These are phyloP conservation scores for Bipolaris oryzae DNA, from an alignment of 2,329 filamentous ascomycete species.

Conservation along the genomic window DNA sequence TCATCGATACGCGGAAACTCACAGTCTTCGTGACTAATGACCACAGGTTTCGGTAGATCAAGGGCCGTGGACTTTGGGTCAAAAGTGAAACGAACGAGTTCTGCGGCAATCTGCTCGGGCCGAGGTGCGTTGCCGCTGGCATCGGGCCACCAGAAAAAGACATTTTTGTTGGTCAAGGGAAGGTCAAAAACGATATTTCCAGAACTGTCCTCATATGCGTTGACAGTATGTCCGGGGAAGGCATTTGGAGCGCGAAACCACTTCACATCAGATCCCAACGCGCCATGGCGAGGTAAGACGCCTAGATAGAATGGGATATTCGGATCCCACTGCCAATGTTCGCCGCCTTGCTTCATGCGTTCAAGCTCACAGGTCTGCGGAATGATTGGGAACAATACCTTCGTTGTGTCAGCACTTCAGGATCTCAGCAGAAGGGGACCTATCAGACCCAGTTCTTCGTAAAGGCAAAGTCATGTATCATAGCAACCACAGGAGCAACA, in stretches of 20 bases:
- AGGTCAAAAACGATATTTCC: constrained; percentile 47
- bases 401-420: neutral
- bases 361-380: constrained; percentile 36
- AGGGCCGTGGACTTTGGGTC: constrained; percentile 35
- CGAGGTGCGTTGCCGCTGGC: constrained; percentile 43
- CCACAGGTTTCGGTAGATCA: constrained; percentile 28
- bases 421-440: constrained; percentile 13
- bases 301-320: constrained; percentile 34
- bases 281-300: constrained; percentile 29
- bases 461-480: constrained; percentile 54
- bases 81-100: constrained; percentile 40
- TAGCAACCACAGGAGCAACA: constrained; percentile 44
- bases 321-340: constrained; percentile 51
- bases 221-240: constrained; percentile 48
- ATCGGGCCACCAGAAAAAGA: constrained; percentile 54
- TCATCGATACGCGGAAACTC: constrained; percentile 54
- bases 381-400: constrained; percentile 1
- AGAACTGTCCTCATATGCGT: constrained; percentile 33
- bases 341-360: constrained; percentile 47
- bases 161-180: constrained; percentile 48
- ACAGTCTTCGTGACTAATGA: constrained; percentile 39
- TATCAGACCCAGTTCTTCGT: constrained; percentile 47
- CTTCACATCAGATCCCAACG: constrained; percentile 14
- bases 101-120: constrained; percentile 22
- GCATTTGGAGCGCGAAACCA: constrained; percentile 49